Evolutionary conservation across 495 filamentous ascomycete genomes (phyloP), one percentile per base, ranked within the genome.

Genomic region (Neurospora sp.): DNA sequence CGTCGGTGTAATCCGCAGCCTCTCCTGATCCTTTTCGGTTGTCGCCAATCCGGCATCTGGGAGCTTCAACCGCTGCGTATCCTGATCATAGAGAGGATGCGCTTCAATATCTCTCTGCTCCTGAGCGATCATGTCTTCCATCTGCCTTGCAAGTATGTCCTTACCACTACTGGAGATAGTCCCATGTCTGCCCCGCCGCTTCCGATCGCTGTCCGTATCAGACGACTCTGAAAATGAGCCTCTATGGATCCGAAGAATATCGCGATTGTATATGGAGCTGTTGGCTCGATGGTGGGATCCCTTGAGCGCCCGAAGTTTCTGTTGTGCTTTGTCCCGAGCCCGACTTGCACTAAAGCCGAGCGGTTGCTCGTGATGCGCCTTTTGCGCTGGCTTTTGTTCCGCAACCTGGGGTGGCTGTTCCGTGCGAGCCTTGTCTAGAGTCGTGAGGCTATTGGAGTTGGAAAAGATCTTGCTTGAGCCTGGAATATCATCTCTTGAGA

Each of bases 141-240:
- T 90, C 73, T 91, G 90, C 75, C 88, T 90, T 71, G 89, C 89
- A 8, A 93, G 80, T 16, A 90, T 83, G 39, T 87, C 87, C 72
- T 81, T 87, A 41, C 86, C 80, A 59, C 74, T 77, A 73, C 82
- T 77, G 68, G 74, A 81, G 20, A 83, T 80, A 10, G 79, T 84
- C 22, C 78, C 80, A 18, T 61, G 77, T 40, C 83, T 81, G 20
- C 42, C 75, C 53, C 83, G 78, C 68, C 79, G 80, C 38, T 78
- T 78, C 10, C 80, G 77, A 59, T 85, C 85, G 35, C 73, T 83
- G 71, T 86, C 85, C 8, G 82, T 85, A 53, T 83, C 84, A 4
- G 85, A 86, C 9, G 80, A 83, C 61, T 86, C 84, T 9, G 84
- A 85, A 7, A 80, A 22, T 2, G 85, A 86, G 41, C 81, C 79